Evolutionary conservation across 768 basidiomycete genomes (phyloP).

Genomic region (Kwoniella dejecticola): DNA sequence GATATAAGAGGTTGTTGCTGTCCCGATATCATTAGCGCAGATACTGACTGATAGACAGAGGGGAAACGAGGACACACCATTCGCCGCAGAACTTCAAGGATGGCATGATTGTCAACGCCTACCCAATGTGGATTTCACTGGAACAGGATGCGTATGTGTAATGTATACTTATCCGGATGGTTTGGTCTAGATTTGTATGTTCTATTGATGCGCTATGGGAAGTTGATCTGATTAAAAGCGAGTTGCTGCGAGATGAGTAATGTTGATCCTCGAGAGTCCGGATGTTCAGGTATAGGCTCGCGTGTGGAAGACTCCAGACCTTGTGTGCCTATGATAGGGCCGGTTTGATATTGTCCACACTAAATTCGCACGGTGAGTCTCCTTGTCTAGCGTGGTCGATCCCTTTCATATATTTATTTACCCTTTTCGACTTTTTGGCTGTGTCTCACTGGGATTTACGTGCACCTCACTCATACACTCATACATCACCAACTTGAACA

Average conservation of each 20-base stretch:
- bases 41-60: not conserved
- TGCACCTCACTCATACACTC: not conserved
- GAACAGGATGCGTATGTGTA: too few species aligned
- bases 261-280: not conserved
- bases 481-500: not conserved
- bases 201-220: too few species aligned
- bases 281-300: not conserved
- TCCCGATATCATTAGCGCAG: not conserved
- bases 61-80: conserved; percentile 57
- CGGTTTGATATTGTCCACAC: too few species aligned
- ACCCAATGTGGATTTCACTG: not conserved
- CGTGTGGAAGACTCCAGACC: too few species aligned
- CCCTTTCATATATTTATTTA: too few species aligned
- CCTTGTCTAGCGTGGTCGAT: too few species aligned
- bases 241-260: not conserved
- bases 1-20: conserved; percentile 89
- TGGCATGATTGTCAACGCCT: conserved; percentile 25
- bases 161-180: too few species aligned
- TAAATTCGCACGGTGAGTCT: too few species aligned
- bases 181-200: too few species aligned
- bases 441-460: not conserved
- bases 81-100: conserved; percentile 86
- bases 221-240: too few species aligned
- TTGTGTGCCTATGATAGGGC: too few species aligned
- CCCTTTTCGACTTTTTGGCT: too few species aligned